These are phyloP conservation scores for Baorangia bicolor DNA, from an alignment of 768 basidiomycete genomes.

Conservation along the genomic window DNA sequence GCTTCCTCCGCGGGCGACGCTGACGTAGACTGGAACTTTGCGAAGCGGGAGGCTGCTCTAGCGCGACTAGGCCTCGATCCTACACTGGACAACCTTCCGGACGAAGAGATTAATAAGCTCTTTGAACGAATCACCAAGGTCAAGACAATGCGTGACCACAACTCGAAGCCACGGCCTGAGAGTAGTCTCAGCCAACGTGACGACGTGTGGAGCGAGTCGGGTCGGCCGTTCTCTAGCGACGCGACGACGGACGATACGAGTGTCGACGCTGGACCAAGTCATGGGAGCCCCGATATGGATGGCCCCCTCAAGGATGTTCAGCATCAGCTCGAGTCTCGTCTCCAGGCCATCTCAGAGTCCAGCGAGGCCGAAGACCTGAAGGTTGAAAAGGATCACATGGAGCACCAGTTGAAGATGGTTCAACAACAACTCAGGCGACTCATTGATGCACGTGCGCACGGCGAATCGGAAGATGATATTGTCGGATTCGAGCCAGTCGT, in stretches of 20 bases:
- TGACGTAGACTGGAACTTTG: slow-evolving; percentile 97
- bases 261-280: slow-evolving; percentile 60
- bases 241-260: slow-evolving; percentile 87
- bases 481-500: slow-evolving; percentile 75
- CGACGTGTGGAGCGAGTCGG: slow-evolving; percentile 86
- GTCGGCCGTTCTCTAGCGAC: slow-evolving; percentile 76
- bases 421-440: slow-evolving; percentile 80
- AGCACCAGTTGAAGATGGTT: slow-evolving; percentile 80
- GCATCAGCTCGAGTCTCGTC: slow-evolving; percentile 68
- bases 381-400: slow-evolving; percentile 91
- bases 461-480: slow-evolving; percentile 66
- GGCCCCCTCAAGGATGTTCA: slow-evolving; percentile 69
- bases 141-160: slow-evolving; percentile 82
- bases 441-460: slow-evolving; percentile 71
- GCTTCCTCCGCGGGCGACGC: slow-evolving; percentile 61
- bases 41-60: slow-evolving; percentile 90
- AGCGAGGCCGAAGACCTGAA: slow-evolving; percentile 82
- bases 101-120: slow-evolving; percentile 91
- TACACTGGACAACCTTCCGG: slow-evolving; percentile 86
- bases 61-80: slow-evolving; percentile 86
- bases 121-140: slow-evolving; percentile 95
- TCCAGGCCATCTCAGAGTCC: slow-evolving; percentile 61
- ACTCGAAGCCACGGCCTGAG: slow-evolving; percentile 80
- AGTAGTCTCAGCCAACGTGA: slow-evolving; percentile 85
- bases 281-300: slow-evolving; percentile 64